Conservation (phyloP, 176 grass and related monocot species). For the Raddia distichophylla region DNA sequence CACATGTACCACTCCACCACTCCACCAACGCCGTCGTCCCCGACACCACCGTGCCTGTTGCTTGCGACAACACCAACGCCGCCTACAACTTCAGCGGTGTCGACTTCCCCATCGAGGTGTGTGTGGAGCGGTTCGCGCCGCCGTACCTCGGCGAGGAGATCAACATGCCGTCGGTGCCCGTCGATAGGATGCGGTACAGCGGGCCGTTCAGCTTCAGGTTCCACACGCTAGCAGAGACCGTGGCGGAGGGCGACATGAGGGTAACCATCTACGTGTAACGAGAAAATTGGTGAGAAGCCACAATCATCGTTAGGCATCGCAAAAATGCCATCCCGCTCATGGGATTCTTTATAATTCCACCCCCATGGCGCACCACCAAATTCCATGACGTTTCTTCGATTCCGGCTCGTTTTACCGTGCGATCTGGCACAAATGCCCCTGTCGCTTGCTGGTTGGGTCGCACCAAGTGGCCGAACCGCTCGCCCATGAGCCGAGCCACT, state of each 20-base stretch:
- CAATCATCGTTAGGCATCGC: no score
- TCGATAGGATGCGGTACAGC: constrained; percentile 58
- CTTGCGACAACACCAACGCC: constrained; percentile 79
- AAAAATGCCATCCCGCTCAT: no score
- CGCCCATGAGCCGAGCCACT: no score
- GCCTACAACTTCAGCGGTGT: constrained; percentile 70
- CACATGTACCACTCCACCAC: constrained; percentile 97
- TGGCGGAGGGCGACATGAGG: constrained; percentile 46
- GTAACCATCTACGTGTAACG: constrained; percentile 75
- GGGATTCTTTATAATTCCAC: no score
- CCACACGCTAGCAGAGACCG: neutral
- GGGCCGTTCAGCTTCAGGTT: constrained; percentile 53
- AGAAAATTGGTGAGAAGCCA: no score
- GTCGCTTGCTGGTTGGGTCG: no score
- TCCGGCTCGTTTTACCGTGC: no score
- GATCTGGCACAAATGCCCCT: no score
- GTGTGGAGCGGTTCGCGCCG: constrained; percentile 73
- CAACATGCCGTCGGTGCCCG: constrained; percentile 27
- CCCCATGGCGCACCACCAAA: no score
- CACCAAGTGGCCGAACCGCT: no score
- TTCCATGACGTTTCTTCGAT: no score
- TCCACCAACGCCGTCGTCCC: constrained; percentile 76
- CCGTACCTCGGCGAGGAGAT: constrained; percentile 65
- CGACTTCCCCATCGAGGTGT: constrained; percentile 78
- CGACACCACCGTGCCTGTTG: constrained; percentile 74